Base-by-base conservation (phyloP, 352 stramenopile species). In the Globisporangium canariense region DNA sequence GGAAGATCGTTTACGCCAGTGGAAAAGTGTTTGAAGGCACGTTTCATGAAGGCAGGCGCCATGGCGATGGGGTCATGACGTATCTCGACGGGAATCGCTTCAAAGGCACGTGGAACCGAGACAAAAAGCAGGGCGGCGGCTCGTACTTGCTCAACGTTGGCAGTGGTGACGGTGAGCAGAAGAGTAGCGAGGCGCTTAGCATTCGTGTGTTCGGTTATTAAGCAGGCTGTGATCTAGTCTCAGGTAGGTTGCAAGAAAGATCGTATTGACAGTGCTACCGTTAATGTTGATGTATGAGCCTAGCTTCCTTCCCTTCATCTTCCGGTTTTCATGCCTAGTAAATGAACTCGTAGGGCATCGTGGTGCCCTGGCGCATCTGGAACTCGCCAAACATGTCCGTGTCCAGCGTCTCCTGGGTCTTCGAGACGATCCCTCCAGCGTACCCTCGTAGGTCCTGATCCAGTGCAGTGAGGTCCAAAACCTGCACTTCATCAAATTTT, bases 11-110 rank as follows among this genome's bases (percentile, higher is more conserved):
- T 5, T 96, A 94, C 57, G 79, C 85, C 16, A 80, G 76, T 20
- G 91, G 89, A 45, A 94, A 96, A 51, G 63, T 81, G 1, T 97
- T 97, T 71, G 75, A 90, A 58, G 91, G 91, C 11, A 87, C 84
- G 14, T 97, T 97, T 65, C 74, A 86, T 45, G 67, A 89, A 40
- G 92, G 91, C 4, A 71, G 77, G 9, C 77, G 86, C 5, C 83
- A 96, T 40, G 93, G 92, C 20, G 34, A 75, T 1, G 91, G 90
- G 0, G 67, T 91, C 34, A 89, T 97, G 76, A 89, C 69, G 9
- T 97, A 95, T 50, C 60, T 66, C 0, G 88, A 94, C 55, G 89
- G 90, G 22, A 95, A 95, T 59, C 71, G 73, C 8, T 97, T 89
- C 66, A 78, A 89, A 32, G 94, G 94, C 6, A 73, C 88, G 22